Percentiles rank a stretch among this genome's conserved stretches.
Conservation (phyloP, 2,329 filamentous ascomycete species). For the Fusarium sp. region DNA sequence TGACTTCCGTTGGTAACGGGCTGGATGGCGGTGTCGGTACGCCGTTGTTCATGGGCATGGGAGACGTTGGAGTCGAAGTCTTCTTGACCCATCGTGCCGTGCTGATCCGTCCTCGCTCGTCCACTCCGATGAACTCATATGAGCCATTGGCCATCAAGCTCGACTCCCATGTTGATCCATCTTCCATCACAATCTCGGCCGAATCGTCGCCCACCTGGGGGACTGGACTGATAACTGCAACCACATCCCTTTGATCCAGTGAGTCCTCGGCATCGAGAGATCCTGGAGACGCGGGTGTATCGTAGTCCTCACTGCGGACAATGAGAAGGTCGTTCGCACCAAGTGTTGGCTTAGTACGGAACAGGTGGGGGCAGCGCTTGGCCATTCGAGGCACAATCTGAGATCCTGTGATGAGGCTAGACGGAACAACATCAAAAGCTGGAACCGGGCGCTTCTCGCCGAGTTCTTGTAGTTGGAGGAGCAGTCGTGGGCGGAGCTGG, state of each 20-base stretch:
- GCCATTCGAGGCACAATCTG: conserved; percentile 68
- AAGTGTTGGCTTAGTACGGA: conserved; percentile 71
- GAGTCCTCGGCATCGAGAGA: conserved; percentile 58
- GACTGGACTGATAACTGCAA: conserved; percentile 76
- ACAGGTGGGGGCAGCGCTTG: conserved; percentile 71
- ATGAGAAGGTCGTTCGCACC: conserved; percentile 77
- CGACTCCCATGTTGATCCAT: conserved; percentile 70
- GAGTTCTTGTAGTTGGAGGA: conserved; percentile 79
- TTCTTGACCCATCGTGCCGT: conserved; percentile 77
- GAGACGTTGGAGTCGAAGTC: conserved; percentile 35
- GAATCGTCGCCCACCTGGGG: conserved; percentile 61
- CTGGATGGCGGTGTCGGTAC: conserved; percentile 40
- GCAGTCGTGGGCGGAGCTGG: conserved; percentile 73
- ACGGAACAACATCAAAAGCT: conserved; percentile 78
- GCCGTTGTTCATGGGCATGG: conserved; percentile 30
- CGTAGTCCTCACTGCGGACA: conserved; percentile 76
- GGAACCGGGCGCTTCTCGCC: conserved; percentile 71
- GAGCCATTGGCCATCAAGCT: conserved; percentile 64
- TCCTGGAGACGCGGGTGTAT: conserved; percentile 39
- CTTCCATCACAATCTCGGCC: conserved; percentile 73
- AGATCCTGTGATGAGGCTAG: conserved; percentile 66
- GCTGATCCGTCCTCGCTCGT: conserved; percentile 66
- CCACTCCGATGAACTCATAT: conserved; percentile 73
- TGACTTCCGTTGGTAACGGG: conserved; percentile 55
- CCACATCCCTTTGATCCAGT: conserved; percentile 62